Conservation (phyloP, 306 rosid species). For the Ormosia emarginata region DNA sequence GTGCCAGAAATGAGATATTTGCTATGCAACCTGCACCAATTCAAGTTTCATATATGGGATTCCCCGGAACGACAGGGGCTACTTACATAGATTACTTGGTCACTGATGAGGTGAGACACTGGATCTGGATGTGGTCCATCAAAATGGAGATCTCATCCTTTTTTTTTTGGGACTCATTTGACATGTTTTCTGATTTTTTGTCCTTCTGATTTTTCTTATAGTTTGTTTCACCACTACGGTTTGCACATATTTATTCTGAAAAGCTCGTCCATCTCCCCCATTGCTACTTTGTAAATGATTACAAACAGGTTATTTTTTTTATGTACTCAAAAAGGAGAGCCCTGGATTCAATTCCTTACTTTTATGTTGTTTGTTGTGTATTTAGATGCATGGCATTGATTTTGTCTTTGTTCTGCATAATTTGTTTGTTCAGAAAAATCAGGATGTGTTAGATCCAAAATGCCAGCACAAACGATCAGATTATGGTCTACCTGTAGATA, state of each 20-base stretch:
- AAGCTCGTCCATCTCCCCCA: conserved; percentile 42
- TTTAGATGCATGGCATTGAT: not conserved
- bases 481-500: conserved; percentile 85
- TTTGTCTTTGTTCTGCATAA: not conserved
- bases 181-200: not conserved
- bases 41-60: conserved; percentile 99
- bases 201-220: not conserved
- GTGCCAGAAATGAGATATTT: conserved; percentile 77
- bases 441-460: conserved; percentile 81
- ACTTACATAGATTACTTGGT: conserved; percentile 79
- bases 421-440: conserved; percentile 70
- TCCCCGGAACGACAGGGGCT: conserved; percentile 99
- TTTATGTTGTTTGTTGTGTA: not conserved
- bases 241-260: not conserved
- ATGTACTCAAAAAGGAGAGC: not conserved
- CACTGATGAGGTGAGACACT: conserved; percentile 41
- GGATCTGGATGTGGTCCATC: not conserved
- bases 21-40: conserved; percentile 92
- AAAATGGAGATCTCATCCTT: not conserved
- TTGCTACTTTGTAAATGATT: conserved; percentile 4
- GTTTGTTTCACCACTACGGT: not conserved
- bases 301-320: not conserved
- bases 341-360: not conserved
- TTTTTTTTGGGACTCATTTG: not conserved
- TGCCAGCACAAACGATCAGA: conserved; percentile 84